Evolutionary conservation across 192 early-diverging fungal species (phyloP).

Genomic region (Coemansia sp.): DNA sequence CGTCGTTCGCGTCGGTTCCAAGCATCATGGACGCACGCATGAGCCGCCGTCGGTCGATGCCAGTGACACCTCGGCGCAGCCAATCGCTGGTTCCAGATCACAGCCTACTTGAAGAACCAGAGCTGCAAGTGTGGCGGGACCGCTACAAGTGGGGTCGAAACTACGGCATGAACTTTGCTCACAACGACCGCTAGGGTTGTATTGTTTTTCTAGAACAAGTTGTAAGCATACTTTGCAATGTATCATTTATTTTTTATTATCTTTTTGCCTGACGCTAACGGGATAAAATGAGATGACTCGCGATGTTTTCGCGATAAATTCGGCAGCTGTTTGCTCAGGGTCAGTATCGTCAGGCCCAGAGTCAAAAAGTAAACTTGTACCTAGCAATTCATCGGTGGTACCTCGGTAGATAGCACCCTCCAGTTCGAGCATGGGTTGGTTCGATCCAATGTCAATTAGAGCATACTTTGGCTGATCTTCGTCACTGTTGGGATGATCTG

Average conservation of each 20-base stretch:
- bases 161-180: constrained; percentile 56
- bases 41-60: constrained; percentile 27
- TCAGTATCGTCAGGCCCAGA: constrained; percentile 13
- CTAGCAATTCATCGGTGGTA: constrained; percentile 37
- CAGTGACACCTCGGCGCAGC: neutral
- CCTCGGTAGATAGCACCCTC: constrained; percentile 45
- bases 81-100: constrained; percentile 32
- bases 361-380: constrained; percentile 43
- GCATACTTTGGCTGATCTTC: constrained; percentile 28
- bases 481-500: neutral
- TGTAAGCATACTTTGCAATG: too few species aligned
- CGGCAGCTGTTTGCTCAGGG: constrained; percentile 11
- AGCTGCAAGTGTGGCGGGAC: constrained; percentile 52
- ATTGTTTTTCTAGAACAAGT: neutral
- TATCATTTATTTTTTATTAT: too few species aligned
- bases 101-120: constrained; percentile 43
- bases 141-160: constrained; percentile 54
- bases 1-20: constrained; percentile 42
- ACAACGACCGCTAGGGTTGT: constrained; percentile 26
- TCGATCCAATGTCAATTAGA: constrained; percentile 41
- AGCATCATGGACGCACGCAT: constrained; percentile 20
- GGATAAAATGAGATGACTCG: constrained; percentile 33
- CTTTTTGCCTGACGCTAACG: constrained; percentile 20
- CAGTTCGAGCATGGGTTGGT: constrained; percentile 42
- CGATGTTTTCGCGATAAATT: constrained; percentile 33